Base-by-base conservation (phyloP, 2,329 filamentous ascomycete species). In the Aspergillus nomiae region DNA sequence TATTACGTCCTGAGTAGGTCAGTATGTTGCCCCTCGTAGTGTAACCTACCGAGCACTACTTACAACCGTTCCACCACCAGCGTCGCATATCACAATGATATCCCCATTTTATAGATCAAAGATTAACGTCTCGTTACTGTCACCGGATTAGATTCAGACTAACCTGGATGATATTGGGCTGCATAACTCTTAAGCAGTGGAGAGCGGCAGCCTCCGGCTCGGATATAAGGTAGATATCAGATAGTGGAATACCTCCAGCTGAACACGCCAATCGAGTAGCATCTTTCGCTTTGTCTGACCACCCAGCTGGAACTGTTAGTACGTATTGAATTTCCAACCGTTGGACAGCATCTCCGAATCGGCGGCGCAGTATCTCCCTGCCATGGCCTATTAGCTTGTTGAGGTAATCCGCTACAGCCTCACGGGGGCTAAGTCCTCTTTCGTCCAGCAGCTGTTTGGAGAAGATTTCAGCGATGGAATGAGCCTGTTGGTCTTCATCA, bases 31-130 rank as follows among this genome's bases (percentile, higher is more conserved):
- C 14, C 12, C 8, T 16, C 28, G 26, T 9, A 12, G 19, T 34
- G 19, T 34, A 32, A 12, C 8, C 16, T 1, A 26, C 11, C 19
- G 28, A n/a, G n/a, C 11, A 51, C 1, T 3, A 60, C 65, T 45
- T 53, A 73, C 71, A 10, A 77, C 77, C 0, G 76, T 79, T 2
- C 77, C 77, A 8, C 77, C 77, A 7, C 76, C 77, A 16, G 76
- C 77, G 63, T 80, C 76, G 48, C 76, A 79, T 3, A 78, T 69
- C 11, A 78, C 62, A 21, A 78, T 69, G 0, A 68, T 71, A 60
- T 79, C 75, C 0, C 65, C 68, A 38, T 69, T 59, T 66, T 77
- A 46, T 24, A 41, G 12, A 46, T 14, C 3, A 28, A 21, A 8
- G 9, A 26, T 60, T 24, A 51, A 21, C 24, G 2, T 19, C 12